These are phyloP conservation scores for Arabidopsis arenosa DNA, from an alignment of 345 rosid genomes.

Conservation along the genomic window DNA sequence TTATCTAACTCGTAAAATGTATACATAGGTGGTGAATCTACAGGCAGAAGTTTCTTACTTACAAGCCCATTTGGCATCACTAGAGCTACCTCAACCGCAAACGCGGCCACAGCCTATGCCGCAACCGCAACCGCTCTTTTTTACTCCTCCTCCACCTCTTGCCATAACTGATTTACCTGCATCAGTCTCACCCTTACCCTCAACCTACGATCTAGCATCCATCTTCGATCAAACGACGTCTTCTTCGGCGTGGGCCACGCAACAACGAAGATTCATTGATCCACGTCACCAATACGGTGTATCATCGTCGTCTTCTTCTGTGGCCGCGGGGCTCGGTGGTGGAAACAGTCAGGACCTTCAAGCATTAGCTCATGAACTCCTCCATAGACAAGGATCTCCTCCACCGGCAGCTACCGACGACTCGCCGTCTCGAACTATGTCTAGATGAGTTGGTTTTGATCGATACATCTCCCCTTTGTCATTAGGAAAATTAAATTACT, in stretches of 20 bases:
- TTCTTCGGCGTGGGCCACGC: slow-evolving; percentile 62
- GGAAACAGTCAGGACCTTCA: slow-evolving; percentile 71
- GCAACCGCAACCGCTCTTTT: slow-evolving; percentile 45
- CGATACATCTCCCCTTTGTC: slow-evolving; percentile 18
- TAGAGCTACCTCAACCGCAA: slow-evolving; percentile 64
- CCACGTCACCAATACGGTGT: slow-evolving; percentile 61
- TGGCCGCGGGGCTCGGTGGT: slow-evolving; percentile 50
- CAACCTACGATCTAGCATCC: slow-evolving; percentile 66
- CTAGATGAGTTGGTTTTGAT: slow-evolving; percentile 44
- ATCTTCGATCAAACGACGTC: slow-evolving; percentile 70
- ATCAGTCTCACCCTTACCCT: slow-evolving; percentile 55
- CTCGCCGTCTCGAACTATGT: slow-evolving; percentile 63
- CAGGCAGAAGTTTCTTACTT: slow-evolving; percentile 88
- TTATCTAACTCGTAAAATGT: slow-evolving; percentile 18
- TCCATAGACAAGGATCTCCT: slow-evolving; percentile 70
- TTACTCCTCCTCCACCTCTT: slow-evolving; percentile 61
- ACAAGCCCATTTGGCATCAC: slow-evolving; percentile 71
- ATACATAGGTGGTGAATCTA: slow-evolving; percentile 68
- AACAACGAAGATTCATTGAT: slow-evolving; percentile 62
- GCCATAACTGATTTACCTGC: slow-evolving; percentile 71
- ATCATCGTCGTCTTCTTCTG: slow-evolving; percentile 43
- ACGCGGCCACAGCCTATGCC: slow-evolving; percentile 52
- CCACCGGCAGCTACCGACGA: slow-evolving; percentile 56
- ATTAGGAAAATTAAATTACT: slow-evolving; percentile 30
- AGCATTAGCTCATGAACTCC: slow-evolving; percentile 78